A percentile compares a stretch with the other conserved stretches of the same genome.
Evolutionary conservation across 164 flowering plant species (phyloP).

Genomic region (Umbellularia californica): DNA sequence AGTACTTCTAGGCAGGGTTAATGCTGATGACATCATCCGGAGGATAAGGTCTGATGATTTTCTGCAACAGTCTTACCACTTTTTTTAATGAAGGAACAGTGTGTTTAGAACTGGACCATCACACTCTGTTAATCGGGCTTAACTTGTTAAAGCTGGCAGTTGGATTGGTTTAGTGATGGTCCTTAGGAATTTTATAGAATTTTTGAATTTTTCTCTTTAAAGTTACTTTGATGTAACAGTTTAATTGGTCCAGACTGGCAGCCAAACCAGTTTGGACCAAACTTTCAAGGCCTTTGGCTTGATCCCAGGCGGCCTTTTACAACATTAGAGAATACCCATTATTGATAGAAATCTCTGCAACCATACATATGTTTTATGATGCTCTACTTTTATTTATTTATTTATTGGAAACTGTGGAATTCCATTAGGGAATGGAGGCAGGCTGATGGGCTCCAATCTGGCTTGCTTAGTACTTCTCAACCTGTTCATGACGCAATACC

Average conservation of each 20-base stretch:
- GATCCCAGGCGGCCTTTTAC: not conserved
- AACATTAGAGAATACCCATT: not conserved
- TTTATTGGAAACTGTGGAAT: conserved; percentile 9
- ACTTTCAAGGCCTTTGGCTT: not conserved
- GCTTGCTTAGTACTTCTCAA: conserved; percentile 40
- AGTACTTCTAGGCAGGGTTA: conserved; percentile 65
- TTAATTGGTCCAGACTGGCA: not conserved
- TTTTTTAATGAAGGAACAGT: not conserved
- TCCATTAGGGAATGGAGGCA: conserved; percentile 81
- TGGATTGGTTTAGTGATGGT: not conserved
- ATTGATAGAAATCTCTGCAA: not conserved
- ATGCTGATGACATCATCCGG: conserved; percentile 68
- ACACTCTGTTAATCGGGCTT: not conserved
- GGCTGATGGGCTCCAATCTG: conserved; percentile 50
- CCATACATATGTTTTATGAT: not conserved
- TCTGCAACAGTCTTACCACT: not conserved
- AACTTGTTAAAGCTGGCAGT: not conserved
- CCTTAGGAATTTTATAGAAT: too few species aligned
- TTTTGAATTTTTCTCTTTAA: not conserved
- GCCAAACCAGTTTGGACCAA: not conserved
- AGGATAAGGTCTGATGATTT: conserved; percentile 56
- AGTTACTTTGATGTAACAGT: not conserved
- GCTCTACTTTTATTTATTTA: conserved; percentile 1
- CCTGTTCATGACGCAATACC: conserved; percentile 57
- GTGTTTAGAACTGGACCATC: not conserved